Evolutionary conservation across 139 green algal species (phyloP).

Genomic region (Chlorella sp.): DNA sequence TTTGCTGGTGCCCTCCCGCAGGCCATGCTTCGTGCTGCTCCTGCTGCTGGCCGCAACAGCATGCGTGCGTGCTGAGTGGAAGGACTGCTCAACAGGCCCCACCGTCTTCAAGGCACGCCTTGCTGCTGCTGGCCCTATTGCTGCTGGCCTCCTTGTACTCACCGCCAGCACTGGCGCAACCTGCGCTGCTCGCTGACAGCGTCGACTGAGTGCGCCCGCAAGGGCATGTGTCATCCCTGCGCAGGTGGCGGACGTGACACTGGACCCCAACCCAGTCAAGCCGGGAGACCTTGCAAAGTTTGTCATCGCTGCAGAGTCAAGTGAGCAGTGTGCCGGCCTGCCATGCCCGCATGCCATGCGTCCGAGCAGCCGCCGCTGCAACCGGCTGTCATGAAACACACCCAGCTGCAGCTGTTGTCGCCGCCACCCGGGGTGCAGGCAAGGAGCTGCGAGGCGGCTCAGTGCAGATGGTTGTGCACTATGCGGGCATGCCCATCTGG

Average conservation of each 20-base stretch:
- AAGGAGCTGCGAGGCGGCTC: not conserved
- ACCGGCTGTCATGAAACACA: no score
- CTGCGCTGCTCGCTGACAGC: no score
- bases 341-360: no score
- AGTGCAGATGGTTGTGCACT: conserved; percentile 22
- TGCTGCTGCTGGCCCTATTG: no score
- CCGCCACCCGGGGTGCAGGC: not conserved
- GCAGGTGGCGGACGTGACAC: not conserved
- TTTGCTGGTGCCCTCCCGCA: not conserved
- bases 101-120: not conserved
- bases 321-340: not conserved
- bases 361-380: no score
- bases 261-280: conserved; percentile 13
- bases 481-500: conserved; percentile 34
- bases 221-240: no score
- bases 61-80: not conserved
- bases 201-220: no score
- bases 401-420: no score
- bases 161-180: no score
- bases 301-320: not conserved
- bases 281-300: conserved; percentile 8
- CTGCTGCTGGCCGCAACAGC: not conserved
- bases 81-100: not conserved
- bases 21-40: not conserved
- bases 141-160: no score